Evolutionary conservation across 2,329 filamentous ascomycete genomes (phyloP).

Genomic region (Paraphoma sp.): DNA sequence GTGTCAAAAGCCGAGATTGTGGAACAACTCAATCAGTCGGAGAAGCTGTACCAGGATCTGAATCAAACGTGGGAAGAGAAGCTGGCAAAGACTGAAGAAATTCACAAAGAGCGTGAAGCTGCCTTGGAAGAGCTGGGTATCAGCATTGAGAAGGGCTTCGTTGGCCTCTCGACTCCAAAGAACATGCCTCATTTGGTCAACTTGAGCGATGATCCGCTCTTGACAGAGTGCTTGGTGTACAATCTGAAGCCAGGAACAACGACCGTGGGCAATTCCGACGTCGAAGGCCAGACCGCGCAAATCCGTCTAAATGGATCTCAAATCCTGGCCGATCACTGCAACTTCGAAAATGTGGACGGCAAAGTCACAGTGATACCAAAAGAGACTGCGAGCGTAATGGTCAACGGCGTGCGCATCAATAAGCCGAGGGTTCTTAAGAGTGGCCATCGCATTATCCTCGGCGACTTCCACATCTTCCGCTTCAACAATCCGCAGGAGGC

Average conservation of each 20-base stretch:
- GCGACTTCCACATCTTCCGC: constrained; percentile 97
- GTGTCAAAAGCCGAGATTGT: constrained; percentile 98
- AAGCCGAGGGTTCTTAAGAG: constrained; percentile 86
- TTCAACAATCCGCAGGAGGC: constrained; percentile 99
- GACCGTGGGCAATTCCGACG: constrained; percentile 92
- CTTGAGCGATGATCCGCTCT: constrained; percentile 78
- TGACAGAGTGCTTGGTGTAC: constrained; percentile 96
- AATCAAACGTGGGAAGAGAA: constrained; percentile 99
- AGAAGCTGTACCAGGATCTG: constrained; percentile 93
- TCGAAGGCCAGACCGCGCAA: constrained; percentile 76
- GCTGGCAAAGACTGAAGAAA: constrained; percentile 90
- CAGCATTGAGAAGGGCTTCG: constrained; percentile 97
- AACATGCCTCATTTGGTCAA: constrained; percentile 99
- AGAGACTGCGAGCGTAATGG: constrained; percentile 96
- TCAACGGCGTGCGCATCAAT: constrained; percentile 89
- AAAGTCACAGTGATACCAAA: constrained; percentile 89
- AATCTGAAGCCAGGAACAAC: constrained; percentile 96
- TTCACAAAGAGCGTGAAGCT: constrained; percentile 95
- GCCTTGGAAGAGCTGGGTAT: constrained; percentile 96
- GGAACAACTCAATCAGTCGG: constrained; percentile 93
- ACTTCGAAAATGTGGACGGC: constrained; percentile 91
- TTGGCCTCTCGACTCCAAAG: constrained; percentile 93
- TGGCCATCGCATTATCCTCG: constrained; percentile 92
- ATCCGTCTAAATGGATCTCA: constrained; percentile 93
- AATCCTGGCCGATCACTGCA: constrained; percentile 91